phyloP scores from a whole-genome alignment of 192 early-diverging fungal species.

The Coemansia biformis region DNA sequence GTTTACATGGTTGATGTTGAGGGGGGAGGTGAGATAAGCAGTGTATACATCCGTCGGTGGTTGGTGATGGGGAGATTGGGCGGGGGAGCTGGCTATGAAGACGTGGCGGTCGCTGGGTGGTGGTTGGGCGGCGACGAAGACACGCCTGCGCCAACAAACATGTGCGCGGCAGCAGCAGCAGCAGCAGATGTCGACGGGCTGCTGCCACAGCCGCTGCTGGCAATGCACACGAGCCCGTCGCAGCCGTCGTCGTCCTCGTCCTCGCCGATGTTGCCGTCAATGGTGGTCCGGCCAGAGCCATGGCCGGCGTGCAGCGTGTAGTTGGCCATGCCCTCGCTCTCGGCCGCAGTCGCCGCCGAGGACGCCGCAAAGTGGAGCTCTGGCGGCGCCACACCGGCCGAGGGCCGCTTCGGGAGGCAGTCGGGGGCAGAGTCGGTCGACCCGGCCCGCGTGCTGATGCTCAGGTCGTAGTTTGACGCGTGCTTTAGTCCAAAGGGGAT shows the following conservation, averaged over 20 bases:
- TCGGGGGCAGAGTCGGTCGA: slow-evolving; percentile 49
- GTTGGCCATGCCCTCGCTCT: slow-evolving; percentile 17
- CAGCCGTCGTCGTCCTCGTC: not conserved
- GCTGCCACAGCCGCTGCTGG: too few species aligned
- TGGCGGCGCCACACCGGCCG: slow-evolving; percentile 4
- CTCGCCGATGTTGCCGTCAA: slow-evolving; percentile 2
- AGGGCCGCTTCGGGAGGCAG: slow-evolving; percentile 36
- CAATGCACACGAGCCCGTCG: slow-evolving; percentile 1
- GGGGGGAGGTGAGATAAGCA: too few species aligned
- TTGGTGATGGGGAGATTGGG: too few species aligned
- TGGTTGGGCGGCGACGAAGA: slow-evolving; percentile 27
- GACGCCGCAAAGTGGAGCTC: slow-evolving; percentile 5
- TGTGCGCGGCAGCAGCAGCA: slow-evolving; percentile 4
- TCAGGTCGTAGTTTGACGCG: slow-evolving; percentile 35
- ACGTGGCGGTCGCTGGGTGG: too few species aligned
- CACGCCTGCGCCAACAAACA: slow-evolving; percentile 24
- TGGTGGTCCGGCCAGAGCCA: not conserved
- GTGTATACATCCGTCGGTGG: too few species aligned
- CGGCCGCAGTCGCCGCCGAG: slow-evolving; percentile 9
- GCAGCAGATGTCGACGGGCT: slow-evolving; percentile 1
- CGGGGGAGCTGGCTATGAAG: too few species aligned
- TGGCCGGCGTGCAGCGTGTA: slow-evolving; percentile 36
- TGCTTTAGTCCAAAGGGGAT: slow-evolving; percentile 49
- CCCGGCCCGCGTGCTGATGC: slow-evolving; percentile 40
- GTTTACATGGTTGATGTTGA: too few species aligned